Evolutionary conservation across 306 rosid species (phyloP), one percentile per base, ranked within the genome.

Genomic region (Casuarina glauca): DNA sequence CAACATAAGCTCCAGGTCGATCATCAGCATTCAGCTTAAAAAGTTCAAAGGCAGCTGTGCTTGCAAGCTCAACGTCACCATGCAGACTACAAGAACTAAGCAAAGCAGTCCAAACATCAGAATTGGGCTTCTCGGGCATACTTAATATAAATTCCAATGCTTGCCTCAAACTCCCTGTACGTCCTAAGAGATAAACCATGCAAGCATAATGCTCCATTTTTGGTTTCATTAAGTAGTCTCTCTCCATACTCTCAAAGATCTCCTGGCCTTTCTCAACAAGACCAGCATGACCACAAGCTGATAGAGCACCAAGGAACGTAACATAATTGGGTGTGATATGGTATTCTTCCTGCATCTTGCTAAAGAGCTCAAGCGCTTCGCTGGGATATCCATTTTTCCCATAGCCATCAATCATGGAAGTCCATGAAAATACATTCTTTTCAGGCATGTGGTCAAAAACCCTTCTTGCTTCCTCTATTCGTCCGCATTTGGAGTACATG

Each of bases 361-460:
- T 48, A 75, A 94, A 92, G 54, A 94, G 87, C 75, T 88, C 84
- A 36, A 94, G 90, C 72, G 97, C 95, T 85, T 89, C 90, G 42
- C 71, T 73, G 35, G 97, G 85, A 82, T 80, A 86, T 75, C 95
- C 97, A 69, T 89, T 92, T 79, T 92, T 94, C 69, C 97, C 98
- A 77, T 90, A 94, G 67, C 97, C 98, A 82, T 94, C 98, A 39
- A 94, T 89, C 97, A 90, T 89, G 63, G 98, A 94, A 49, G 97
- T 92, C 98, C 97, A 94, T 1, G 98, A 89, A 84, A 90, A 92
- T 9, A 94, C 97, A 76, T 94, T 94, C 79, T 83, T 92, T 73
- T 69, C 70, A 44, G 52, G 82, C 97, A 94, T 94, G 78, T 83
- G 82, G 76, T 90, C 81, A 35, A 94, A 94, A 79, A 94, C 87